These are phyloP conservation scores for Solanum neorickii DNA, from an alignment of 257 asterid genomes.

Conservation along the genomic window DNA sequence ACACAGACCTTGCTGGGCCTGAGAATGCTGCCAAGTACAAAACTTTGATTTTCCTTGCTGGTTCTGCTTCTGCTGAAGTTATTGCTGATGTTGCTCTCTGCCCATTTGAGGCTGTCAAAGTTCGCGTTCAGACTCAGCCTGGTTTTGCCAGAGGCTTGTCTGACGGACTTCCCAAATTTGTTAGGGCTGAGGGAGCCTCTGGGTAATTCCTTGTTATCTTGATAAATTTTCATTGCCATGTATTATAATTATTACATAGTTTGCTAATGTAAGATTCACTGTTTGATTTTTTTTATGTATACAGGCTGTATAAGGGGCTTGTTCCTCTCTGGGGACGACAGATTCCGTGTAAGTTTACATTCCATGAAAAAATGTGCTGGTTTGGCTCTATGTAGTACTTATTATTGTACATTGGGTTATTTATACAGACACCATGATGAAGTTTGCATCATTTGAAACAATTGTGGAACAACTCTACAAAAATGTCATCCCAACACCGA, in stretches of 20 bases:
- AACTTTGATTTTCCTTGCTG: constrained; percentile 59
- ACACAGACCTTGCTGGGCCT: constrained; percentile 52
- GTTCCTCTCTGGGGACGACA: constrained; percentile 79
- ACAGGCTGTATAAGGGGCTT: constrained; percentile 54
- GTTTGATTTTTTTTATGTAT: background rate
- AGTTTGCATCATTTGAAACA: constrained; percentile 56
- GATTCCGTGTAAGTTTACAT: constrained; percentile 47
- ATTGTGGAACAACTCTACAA: constrained; percentile 58
- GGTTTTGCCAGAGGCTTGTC: constrained; percentile 59
- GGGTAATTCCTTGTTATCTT: constrained; percentile 24
- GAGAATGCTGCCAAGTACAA: constrained; percentile 53
- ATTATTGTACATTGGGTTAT: background rate
- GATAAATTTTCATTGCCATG: background rate
- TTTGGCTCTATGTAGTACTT: background rate
- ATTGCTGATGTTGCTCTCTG: constrained; percentile 60
- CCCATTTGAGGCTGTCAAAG: constrained; percentile 67
- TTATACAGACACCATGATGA: constrained; percentile 58
- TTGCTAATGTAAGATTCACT: background rate
- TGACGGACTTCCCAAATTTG: constrained; percentile 58
- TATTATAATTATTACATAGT: background rate
- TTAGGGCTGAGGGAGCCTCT: constrained; percentile 40
- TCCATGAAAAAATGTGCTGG: background rate
- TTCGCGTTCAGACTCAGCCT: constrained; percentile 66
- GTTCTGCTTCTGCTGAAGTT: constrained; percentile 63
- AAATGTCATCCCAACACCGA: constrained; percentile 44